Conservation (phyloP, 768 basidiomycete species). For the Inosperma sp. region DNA sequence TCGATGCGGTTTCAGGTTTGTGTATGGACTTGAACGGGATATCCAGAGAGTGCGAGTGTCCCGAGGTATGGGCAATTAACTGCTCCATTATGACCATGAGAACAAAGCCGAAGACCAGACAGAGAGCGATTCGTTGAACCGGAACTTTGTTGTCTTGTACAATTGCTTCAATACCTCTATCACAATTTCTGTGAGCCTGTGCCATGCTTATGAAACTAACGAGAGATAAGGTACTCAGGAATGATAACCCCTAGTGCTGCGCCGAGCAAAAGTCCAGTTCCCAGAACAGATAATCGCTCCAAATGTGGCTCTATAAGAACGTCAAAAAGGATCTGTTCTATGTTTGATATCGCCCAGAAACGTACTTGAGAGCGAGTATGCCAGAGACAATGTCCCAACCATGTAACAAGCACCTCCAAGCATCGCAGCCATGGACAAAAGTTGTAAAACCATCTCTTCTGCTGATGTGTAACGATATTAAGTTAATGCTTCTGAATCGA, state of each 20-base stretch:
- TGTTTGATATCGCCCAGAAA: slow-evolving; percentile 15
- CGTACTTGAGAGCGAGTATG: slow-evolving; percentile 66
- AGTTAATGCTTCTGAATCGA: no score
- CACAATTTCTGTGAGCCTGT: background rate
- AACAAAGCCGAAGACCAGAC: slow-evolving; percentile 57
- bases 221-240: slow-evolving; percentile 67
- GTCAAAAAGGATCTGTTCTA: slow-evolving; percentile 10
- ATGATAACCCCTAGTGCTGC: slow-evolving; percentile 89
- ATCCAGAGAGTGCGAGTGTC: slow-evolving; percentile 31
- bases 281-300: slow-evolving; percentile 49
- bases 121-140: slow-evolving; percentile 53
- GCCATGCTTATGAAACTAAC: background rate
- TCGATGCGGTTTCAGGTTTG: slow-evolving; percentile 10
- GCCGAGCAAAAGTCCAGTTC: slow-evolving; percentile 83
- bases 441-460: slow-evolving; percentile 26
- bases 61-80: slow-evolving; percentile 49
- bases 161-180: slow-evolving; percentile 70
- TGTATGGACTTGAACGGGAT: slow-evolving; percentile 9
- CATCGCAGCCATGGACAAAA: slow-evolving; percentile 54
- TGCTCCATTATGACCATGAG: slow-evolving; percentile 71
- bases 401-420: slow-evolving; percentile 62
- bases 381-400: slow-evolving; percentile 72
- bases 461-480: background rate
- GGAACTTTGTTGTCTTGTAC: slow-evolving; percentile 41
- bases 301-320: slow-evolving; percentile 31